Base-by-base conservation (phyloP, 345 rosid species). In the Aethionema arabicum region DNA sequence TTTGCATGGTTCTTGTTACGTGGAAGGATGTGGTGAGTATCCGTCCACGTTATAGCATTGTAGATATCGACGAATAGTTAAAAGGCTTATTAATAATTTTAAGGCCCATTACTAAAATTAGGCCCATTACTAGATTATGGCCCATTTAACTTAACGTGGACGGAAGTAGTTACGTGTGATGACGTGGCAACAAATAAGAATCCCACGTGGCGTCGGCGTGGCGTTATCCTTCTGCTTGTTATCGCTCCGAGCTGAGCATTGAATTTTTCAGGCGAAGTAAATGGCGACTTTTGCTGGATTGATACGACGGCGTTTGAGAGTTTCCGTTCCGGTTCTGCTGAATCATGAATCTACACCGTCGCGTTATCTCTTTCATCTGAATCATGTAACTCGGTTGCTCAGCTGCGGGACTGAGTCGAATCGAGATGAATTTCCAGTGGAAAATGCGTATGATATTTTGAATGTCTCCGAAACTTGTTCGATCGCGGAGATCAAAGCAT, bases 401-500 rank as follows among this genome's bases (percentile, higher is more conserved):
- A 76, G 83, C 32, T 56, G 76, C 72, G 48, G 80, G 50, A 61
- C 83, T 48, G 84, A 76, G 32, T 72, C 91, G 46, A 42, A 63
- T 71, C 78, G 65, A 73, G 1, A 76, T 12, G 91, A 87, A 32
- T 87, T 85, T 42, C 78, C 78, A 13, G 84, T 72, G 10, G 80
- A 69, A 30, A 89, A 79, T 73, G 98, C 98, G 0, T 89, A 92
- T 78, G 77, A 71, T 44, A 79, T 92, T 66, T 81, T 92, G 45
- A 86, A 82, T 30, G 83, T 87, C 56, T 57, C 89, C 14, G 85
- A 79, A 72, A 61, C 79, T 53, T 72, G 97, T 67, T 87, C 97
- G 9, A 82, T 82, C 68, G 59, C 84, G 11, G 95, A 92, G 65
- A 92, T 92, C 75, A 92, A 92, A 52, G 85, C 88, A 7, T 92